Base-by-base conservation (phyloP, 805 yeast genomes). In the Zygotorulaspora florentina region DNA sequence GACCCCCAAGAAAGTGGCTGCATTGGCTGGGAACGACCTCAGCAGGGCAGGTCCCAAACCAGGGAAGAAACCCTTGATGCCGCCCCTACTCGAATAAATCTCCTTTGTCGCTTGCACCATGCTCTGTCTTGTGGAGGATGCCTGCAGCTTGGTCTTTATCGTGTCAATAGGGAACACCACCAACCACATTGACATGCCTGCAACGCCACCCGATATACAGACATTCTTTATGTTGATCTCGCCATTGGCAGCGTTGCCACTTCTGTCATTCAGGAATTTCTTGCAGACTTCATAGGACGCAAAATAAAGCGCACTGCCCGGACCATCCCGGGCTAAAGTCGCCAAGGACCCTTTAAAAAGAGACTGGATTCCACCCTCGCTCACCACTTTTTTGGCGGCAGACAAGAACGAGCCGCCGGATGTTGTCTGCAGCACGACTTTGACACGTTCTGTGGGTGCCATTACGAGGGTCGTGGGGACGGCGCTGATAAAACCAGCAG, bases 1-100 rank as follows among this genome's bases (percentile, higher is more conserved):
- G 26, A 91, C 98, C 39, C 98, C 99, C 29, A 88, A 77, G 71
- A 91, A 91, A 2, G 98, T 90, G 8, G 99, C 98, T n/a, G 99
- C 99, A 67, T 93, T 91, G 17, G 98, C 98, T 2, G 98, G 98
- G 84, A 93, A 91, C 34, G 95, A 83, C 67, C 99, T 79, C 20
- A 88, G 79, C 60, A 91, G 71, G 2, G 98, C 98, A 5, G 99
- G 97, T 0, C 96, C 97, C 18, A 91, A 75, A 46, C 99, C 99
- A 2, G 98, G 98, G 87, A 90, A 91, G 70, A 91, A 91, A 0
- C 95, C 96, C 63, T 81, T 85, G 53, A 88, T 54, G 20, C 97
- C 97, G 17, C 90, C 91, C 51, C 78, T 78, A 6, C 49, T 50
- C 3, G 70, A 64, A 64, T 89, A 88, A 40, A 91, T 83, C 43